Base-by-base conservation (phyloP, 305 asterid genomes). In the Nicotiana rustica region DNA sequence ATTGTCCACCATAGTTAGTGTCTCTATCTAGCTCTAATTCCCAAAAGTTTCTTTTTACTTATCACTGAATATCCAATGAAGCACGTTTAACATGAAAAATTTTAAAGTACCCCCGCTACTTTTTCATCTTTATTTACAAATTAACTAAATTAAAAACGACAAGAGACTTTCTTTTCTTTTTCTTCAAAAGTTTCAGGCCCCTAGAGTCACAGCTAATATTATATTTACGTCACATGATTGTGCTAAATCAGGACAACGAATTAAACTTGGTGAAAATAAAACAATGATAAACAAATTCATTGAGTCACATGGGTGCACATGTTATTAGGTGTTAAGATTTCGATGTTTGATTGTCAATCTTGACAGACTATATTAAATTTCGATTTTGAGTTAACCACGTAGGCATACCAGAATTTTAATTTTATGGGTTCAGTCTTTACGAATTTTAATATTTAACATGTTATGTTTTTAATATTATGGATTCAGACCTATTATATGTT, bases 21-120 rank as follows among this genome's bases (percentile, higher is more conserved):
- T 44, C 3, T 47, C 36, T 71, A 47, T 71, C 0, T 47, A 71
- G 7, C 38, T 69, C 36, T 19, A 70, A 19, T 71, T 5, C 36
- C 12, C 36, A 12, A 44, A 71, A 19, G 59, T 19, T 44, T 19
- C 10, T 19, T 18, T 64, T 71, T 49, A 9, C 56, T 9, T 2
- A 2, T 38, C 2, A 67, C 15, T 6, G 9, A 52, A 38, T n/a
- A 4, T 18, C 18, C 5, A 71, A 71, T 71, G 38, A 18, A 19
- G 6, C 78, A 71, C 61, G 78, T 71, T 71, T 44, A 71, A 71
- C 38, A 71, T 71, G 61, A 71, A 70, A 41, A 4, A 0, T 2
- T 8, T 68, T 18, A 69, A 38, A 25, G 15, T 38, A 17, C 19
- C 0, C 8, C 8, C 17, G 38, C 14, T 6, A 19, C 60, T 19